These are phyloP conservation scores for Phaeosphaeria sp. DNA, from an alignment of 2,329 filamentous ascomycete species.

Conservation along the genomic window DNA sequence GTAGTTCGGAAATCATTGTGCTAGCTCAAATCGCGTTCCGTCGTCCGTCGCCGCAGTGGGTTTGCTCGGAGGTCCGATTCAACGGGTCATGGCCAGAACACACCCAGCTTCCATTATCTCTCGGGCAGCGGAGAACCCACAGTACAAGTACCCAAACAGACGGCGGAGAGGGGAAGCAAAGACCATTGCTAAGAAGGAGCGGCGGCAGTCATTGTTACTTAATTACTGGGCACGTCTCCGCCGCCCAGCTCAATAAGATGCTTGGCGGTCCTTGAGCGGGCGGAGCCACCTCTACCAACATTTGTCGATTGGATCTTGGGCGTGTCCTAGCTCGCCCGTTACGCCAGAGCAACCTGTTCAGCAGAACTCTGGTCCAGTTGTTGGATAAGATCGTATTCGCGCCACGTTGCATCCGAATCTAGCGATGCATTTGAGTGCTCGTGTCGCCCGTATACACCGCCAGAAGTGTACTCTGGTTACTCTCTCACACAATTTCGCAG, in stretches of 20 bases:
- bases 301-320: background rate
- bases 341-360: background rate
- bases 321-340: background rate
- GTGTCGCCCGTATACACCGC: background rate
- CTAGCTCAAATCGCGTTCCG: conserved; percentile 3
- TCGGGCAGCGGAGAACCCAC: conserved; percentile 4
- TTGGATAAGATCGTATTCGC: background rate
- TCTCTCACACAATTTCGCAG: background rate
- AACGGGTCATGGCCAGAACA: conserved; percentile 13
- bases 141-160: conserved; percentile 14
- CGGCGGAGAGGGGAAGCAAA: conserved; percentile 18
- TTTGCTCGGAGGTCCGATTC: conserved; percentile 2
- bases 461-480: background rate
- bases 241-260: conserved; percentile 37
- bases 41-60: background rate
- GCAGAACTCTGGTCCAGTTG: background rate
- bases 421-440: background rate
- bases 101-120: conserved; percentile 1
- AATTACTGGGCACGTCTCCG: conserved; percentile 20
- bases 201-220: conserved; percentile 36
- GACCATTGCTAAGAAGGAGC: conserved; percentile 14
- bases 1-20: conserved; percentile 17
- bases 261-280: conserved; percentile 31
- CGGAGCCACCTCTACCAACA: conserved; percentile 10
- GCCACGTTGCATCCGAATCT: background rate